Conservation (phyloP, 2,329 filamentous ascomycete species). For the Exophiala xenobiotica region DNA sequence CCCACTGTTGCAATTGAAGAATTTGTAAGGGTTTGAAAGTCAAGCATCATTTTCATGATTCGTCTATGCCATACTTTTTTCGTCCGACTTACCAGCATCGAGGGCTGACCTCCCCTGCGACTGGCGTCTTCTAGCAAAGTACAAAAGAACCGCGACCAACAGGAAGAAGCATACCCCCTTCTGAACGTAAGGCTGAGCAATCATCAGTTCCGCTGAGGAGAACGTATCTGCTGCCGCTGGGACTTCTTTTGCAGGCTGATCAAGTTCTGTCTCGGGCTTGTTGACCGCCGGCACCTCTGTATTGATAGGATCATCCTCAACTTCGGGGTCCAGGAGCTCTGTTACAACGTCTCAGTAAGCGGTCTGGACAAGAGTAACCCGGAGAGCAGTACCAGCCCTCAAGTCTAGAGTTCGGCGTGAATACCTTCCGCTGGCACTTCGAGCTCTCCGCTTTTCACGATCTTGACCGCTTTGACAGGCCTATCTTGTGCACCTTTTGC, state of each 20-base stretch:
- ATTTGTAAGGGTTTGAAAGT: too few relatives aligned
- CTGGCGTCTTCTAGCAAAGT: slow-evolving; percentile 18
- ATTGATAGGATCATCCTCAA: slow-evolving; percentile 20
- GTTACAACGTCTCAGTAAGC: slow-evolving; percentile 16
- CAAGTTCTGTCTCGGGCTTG: slow-evolving; percentile 4
- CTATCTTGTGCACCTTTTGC: slow-evolving; percentile 58
- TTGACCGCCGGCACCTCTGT: not conserved
- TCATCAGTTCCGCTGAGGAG: slow-evolving; percentile 11
- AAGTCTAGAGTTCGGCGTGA: slow-evolving; percentile 60
- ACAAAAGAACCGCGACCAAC: slow-evolving; percentile 21
- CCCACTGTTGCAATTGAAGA: too few relatives aligned
- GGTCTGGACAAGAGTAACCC: slow-evolving; percentile 13
- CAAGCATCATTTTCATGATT: not conserved
- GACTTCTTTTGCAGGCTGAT: slow-evolving; percentile 15
- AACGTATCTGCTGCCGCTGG: slow-evolving; percentile 13
- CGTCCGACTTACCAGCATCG: slow-evolving; percentile 19
- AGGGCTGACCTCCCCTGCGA: not conserved
- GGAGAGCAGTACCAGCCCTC: slow-evolving; percentile 30
- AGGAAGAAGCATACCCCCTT: slow-evolving; percentile 24
- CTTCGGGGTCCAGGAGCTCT: slow-evolving; percentile 25
- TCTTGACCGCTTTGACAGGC: slow-evolving; percentile 60
- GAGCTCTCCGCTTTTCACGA: slow-evolving; percentile 65
- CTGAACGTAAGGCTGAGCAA: slow-evolving; percentile 24
- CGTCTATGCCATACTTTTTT: slow-evolving; percentile 27
- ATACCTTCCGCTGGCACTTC: slow-evolving; percentile 65